Percentiles rank a stretch among this genome's conserved stretches.
Evolutionary conservation across 202 grass and related monocot species (phyloP).

Genomic region (Cymbopogon flexuosus): DNA sequence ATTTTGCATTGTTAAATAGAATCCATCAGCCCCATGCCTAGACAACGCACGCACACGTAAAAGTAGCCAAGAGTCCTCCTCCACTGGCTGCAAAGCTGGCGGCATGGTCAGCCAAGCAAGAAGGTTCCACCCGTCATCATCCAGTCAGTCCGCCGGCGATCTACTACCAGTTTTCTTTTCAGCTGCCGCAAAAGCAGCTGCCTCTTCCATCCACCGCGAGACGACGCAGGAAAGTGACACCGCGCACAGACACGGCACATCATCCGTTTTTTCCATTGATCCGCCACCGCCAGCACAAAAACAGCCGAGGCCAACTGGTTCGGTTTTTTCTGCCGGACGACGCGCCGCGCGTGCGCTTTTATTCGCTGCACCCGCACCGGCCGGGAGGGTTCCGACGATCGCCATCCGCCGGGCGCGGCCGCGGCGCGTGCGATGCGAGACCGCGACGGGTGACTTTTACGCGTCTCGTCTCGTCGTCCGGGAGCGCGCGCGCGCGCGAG

Average conservation of each 20-base stretch:
- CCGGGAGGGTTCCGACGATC: neutral
- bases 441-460: neutral
- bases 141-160: neutral
- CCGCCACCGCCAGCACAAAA: neutral
- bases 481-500: no score
- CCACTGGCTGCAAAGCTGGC: neutral
- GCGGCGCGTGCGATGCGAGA: neutral
- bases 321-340: neutral
- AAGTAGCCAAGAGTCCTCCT: neutral
- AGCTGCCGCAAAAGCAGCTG: neutral
- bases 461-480: no score
- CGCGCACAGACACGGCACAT: neutral
- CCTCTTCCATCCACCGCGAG: neutral
- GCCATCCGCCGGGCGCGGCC: neutral
- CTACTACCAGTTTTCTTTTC: neutral
- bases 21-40: neutral
- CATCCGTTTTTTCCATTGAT: neutral
- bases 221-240: neutral
- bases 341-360: neutral
- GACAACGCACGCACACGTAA: neutral
- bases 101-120: neutral
- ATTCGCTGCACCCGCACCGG: neutral
- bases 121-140: slow-evolving; percentile 18
- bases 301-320: neutral
- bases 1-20: no score